A percentile compares a stretch with the other conserved stretches of the same genome.
These are phyloP conservation scores for Haplosporangium sp. DNA, from an alignment of 371 early-diverging fungal species.

Conservation along the genomic window DNA sequence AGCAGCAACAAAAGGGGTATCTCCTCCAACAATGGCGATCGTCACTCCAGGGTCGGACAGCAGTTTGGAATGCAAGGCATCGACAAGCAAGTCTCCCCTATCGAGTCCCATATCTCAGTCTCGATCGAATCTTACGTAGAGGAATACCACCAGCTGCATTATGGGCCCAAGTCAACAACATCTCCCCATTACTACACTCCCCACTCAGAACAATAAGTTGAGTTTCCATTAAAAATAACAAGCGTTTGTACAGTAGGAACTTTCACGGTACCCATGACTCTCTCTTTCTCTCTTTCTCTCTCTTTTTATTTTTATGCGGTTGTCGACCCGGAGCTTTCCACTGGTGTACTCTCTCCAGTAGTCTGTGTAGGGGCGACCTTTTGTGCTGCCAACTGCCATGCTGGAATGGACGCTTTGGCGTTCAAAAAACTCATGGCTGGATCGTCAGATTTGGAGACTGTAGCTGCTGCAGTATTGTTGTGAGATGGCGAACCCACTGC, in stretches of 20 bases:
- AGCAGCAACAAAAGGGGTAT: neutral
- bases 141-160: constrained; percentile 34
- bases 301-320: constrained; percentile 3
- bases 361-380: constrained; percentile 11
- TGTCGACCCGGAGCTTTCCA: constrained; percentile 13
- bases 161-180: neutral
- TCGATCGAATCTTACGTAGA: constrained; percentile 43
- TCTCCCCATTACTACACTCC: neutral
- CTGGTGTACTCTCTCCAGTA: neutral
- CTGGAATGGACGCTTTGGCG: constrained; percentile 68
- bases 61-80: constrained; percentile 20
- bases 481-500: constrained; percentile 1
- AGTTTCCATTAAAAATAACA: neutral
- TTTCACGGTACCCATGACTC: neutral
- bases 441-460: neutral
- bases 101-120: constrained; percentile 39
- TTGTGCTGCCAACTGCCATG: constrained; percentile 79
- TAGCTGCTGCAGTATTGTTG: neutral
- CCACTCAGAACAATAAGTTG: neutral
- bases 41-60: neutral
- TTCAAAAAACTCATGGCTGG: constrained; percentile 43
- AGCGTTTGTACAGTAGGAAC: neutral
- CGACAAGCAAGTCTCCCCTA: constrained; percentile 16
- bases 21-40: neutral
- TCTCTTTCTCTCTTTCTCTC: neutral